These are phyloP conservation scores for Mortierella claussenii DNA, from an alignment of 192 early-diverging fungal species.

Conservation along the genomic window DNA sequence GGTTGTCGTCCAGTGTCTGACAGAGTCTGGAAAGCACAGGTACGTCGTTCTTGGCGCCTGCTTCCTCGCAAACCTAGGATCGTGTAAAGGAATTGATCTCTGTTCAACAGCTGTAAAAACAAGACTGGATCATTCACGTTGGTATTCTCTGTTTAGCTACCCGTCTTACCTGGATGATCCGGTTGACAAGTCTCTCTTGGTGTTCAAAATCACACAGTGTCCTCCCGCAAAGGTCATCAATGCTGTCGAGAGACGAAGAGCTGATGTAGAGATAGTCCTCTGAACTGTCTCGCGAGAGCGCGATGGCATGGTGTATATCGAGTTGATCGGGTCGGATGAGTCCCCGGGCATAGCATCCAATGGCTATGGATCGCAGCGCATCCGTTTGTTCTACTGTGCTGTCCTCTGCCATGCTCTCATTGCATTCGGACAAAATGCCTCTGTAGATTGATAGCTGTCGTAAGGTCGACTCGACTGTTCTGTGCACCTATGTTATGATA, in stretches of 20 bases:
- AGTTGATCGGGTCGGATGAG: constrained; percentile 25
- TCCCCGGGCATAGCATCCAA: constrained; percentile 20
- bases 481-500: too few relatives aligned
- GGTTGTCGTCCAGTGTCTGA: constrained; percentile 48
- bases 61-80: constrained; percentile 35
- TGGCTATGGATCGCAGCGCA: constrained; percentile 17
- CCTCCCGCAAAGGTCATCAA: constrained; percentile 41
- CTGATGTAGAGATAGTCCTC: constrained; percentile 12
- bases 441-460: constrained; percentile 40
- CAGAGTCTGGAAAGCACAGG: constrained; percentile 35
- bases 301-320: constrained; percentile 12
- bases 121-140: too few relatives aligned
- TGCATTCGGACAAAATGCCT: constrained; percentile 40
- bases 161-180: constrained; percentile 34
- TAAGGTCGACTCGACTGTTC: constrained; percentile 19
- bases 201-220: constrained; percentile 36
- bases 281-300: neutral
- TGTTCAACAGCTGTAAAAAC: too few relatives aligned
- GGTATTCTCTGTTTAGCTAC: too few relatives aligned
- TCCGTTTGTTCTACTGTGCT: neutral
- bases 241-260: constrained; percentile 4
- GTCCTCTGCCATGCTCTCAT: constrained; percentile 33
- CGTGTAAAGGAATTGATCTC: too few relatives aligned
- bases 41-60: constrained; percentile 26
- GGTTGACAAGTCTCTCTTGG: constrained; percentile 34